Percentiles rank a stretch among this genome's conserved stretches.
Conservation (phyloP, 2,329 filamentous ascomycete species). For the Talaromyces sp. region DNA sequence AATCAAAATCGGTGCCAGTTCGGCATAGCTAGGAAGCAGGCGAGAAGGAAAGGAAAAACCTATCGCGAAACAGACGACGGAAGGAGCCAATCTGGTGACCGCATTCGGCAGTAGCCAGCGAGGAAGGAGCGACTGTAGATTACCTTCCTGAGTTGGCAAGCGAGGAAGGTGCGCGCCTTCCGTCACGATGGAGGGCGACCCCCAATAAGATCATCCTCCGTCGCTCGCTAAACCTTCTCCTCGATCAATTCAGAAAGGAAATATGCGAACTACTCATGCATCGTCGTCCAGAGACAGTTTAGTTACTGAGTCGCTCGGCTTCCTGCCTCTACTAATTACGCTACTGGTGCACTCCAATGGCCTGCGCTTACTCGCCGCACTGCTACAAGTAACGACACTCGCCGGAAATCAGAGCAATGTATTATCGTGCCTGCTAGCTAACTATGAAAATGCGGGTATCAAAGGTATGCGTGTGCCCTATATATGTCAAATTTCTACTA, state of each 20-base stretch:
- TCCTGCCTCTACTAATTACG: background rate
- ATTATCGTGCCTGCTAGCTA: background rate
- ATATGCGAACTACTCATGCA: background rate
- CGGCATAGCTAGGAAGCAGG: background rate
- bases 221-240: background rate
- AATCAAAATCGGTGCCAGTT: background rate
- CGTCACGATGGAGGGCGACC: background rate
- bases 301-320: background rate
- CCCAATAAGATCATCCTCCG: background rate
- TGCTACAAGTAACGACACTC: background rate
- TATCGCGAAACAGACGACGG: background rate
- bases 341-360: background rate
- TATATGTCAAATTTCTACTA: background rate
- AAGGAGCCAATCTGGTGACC: background rate
- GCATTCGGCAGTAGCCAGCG: background rate
- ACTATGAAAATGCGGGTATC: background rate
- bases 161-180: background rate
- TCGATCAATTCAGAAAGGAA: background rate
- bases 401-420: background rate
- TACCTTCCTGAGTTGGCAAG: constrained; percentile 9
- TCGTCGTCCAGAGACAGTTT: background rate
- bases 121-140: constrained; percentile 11
- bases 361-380: background rate
- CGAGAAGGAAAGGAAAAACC: background rate
- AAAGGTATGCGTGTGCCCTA: background rate